Evolutionary conservation across 2,329 filamentous ascomycete genomes (phyloP), one percentile per base, ranked within the genome.

Genomic region (Zopfia rhizophila): DNA sequence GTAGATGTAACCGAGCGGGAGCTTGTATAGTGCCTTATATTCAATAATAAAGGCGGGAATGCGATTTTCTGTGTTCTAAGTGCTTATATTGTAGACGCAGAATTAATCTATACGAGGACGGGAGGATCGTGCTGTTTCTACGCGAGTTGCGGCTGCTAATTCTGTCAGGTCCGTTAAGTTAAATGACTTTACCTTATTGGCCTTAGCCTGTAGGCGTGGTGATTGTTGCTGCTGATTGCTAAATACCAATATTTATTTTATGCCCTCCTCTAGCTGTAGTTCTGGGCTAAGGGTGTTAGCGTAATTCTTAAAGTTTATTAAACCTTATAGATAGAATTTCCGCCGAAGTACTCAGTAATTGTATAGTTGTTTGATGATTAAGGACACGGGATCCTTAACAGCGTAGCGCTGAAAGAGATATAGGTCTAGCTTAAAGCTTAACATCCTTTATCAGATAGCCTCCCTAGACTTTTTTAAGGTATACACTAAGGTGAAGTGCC

Each of bases 1-100:
- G 23, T 72, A 70, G 38, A 82, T 73, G 51, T 77, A 69, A 12
- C 52, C 54, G 25, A 69, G 58, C 5, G 73, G 73, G 2, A 82
- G 56, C 52, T 81, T 79, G 53, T 79, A 70, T 0, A 75, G 77
- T 12, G 74, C 54, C 62, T 80, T 82, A 51, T 79, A 78, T 60
- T 82, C 72, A 19, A 65, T 62, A 27, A 71, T 55, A 44, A 57
- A 66, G 16, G 58, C 64, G 3, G 61, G 56, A 13, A 61, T 35
- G 23, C 50, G 59, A 28, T 36, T 42, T 36, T 50, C 40, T 40
- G 12, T 22, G 22, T 43, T 41, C 22, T 41, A 14, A 32, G 22
- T 42, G 40, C 31, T 38, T 10, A 56, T 61, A 36, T 65, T 69
- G 48, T 70, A 68, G 27, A 71, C 50, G 51, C 66, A 72, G 40